Evolutionary conservation across 208 protist genomes (phyloP).

Genomic region (Porcisia hertigi): DNA sequence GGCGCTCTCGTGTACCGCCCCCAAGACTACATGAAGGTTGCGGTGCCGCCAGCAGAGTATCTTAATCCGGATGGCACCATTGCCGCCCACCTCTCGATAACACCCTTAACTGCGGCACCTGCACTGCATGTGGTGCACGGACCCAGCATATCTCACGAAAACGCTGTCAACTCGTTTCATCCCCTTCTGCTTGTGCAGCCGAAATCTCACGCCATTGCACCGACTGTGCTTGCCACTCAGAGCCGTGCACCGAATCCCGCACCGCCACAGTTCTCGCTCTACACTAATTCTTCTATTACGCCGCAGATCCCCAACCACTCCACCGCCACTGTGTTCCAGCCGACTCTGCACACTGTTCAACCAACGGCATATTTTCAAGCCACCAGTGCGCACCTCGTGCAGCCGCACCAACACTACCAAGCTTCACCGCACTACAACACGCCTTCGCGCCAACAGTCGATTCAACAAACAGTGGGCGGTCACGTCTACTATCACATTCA

Average conservation of each 20-base stretch:
- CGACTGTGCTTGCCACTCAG: conserved; percentile 17
- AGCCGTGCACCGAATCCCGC: conserved; percentile 6
- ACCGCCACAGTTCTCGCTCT: conserved; percentile 17
- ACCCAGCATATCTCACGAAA: conserved; percentile 21
- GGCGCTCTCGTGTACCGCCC: conserved; percentile 52
- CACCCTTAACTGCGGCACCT: background rate
- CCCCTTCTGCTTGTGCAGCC: conserved; percentile 26
- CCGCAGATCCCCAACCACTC: conserved; percentile 10
- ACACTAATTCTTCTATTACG: conserved; percentile 18
- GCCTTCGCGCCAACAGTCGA: background rate
- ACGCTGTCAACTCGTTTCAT: conserved; percentile 26
- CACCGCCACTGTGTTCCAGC: conserved; percentile 16
- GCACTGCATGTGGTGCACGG: conserved; percentile 22
- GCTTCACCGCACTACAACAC: conserved; percentile 12
- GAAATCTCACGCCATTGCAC: conserved; percentile 20
- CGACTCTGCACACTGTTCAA: conserved; percentile 12
- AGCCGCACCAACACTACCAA: conserved; percentile 10
- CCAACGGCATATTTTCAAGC: conserved; percentile 24
- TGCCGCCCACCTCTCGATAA: conserved; percentile 17
- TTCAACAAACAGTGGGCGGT: conserved; percentile 7
- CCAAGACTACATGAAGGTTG: conserved; percentile 78
- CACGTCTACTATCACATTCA: conserved; percentile 31
- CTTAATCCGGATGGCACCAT: conserved; percentile 39
- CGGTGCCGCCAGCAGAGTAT: conserved; percentile 49
- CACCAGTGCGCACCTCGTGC: conserved; percentile 1